Conservation (phyloP, 225 moss, liverwort and hornwort species). For the Sphagnum contortum region DNA sequence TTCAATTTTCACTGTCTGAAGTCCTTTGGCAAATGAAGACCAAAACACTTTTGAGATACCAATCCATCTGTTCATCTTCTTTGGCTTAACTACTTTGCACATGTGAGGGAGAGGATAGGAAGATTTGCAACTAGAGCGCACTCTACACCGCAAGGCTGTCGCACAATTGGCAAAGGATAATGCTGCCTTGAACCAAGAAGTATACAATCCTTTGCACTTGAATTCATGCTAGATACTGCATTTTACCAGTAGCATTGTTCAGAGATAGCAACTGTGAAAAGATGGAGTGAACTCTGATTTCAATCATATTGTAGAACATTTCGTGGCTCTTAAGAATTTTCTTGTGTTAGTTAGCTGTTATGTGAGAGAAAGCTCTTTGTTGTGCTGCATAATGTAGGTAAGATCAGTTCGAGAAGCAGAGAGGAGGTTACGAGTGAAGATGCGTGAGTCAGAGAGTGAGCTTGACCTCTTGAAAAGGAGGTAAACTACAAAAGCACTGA, state of each 20-base stretch:
- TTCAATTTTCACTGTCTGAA: no score
- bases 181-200: slow-evolving; percentile 36
- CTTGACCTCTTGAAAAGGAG: slow-evolving; percentile 55
- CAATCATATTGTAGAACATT: no score
- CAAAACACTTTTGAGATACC: no score
- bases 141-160: slow-evolving; percentile 36
- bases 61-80: neutral
- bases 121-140: slow-evolving; percentile 36
- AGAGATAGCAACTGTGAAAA: no score
- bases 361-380: no score
- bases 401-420: slow-evolving; percentile 37
- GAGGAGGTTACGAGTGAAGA: slow-evolving; percentile 35
- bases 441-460: slow-evolving; percentile 46
- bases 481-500: slow-evolving; percentile 2
- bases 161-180: slow-evolving; percentile 42
- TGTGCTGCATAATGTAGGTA: slow-evolving; percentile 12
- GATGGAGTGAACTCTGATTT: no score
- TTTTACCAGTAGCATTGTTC: no score
- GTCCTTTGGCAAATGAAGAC: no score
- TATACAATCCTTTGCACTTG: neutral
- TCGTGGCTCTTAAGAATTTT: no score
- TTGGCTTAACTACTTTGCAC: neutral
- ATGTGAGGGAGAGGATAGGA: slow-evolving; percentile 26
- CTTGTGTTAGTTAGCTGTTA: no score
- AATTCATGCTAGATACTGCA: no score